Evolutionary conservation across 805 yeast species (phyloP), one percentile per base, ranked within the genome.

Genomic region (Pichia nakasei): DNA sequence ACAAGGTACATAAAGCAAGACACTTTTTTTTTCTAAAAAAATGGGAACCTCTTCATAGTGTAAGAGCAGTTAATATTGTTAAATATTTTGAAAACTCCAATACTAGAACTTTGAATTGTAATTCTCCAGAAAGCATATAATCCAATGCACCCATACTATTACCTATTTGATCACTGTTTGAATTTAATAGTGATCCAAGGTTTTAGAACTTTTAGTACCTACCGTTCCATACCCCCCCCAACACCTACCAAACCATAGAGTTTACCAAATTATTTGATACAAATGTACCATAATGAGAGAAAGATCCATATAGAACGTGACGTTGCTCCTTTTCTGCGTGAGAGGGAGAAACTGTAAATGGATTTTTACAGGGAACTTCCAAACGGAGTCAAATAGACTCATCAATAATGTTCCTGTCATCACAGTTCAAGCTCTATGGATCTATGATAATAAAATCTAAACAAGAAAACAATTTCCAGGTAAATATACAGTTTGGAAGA

Each of bases 101-200:
- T 24, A 24, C 27, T 24, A 8, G 27, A 24, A 24, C 27, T 24
- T 24, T 11, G 9, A 24, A 8, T 24, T n/a, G n/a, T n/a, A n/a
- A n/a, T n/a, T n/a, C n/a, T 26, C 21, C 7, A 8, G 18, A 19
- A 24, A 11, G 27, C 7, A 24, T 24, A 18, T 29, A 9, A 26
- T n/a, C 37, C 38, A 37, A 19, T 39, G 47, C 47, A 44, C 26
- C 47, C 44, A 44, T 40, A 31, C 44, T 44, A 35, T n/a, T 18
- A n/a, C 39, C 24, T 39, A 18, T 22, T 39, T 18, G 37, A 39
- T 31, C 9, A 29, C 15, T 13, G 3, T 7, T 29, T 13, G 15
- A 29, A 1, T 4, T 9, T 29, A 13, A 18, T 29, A 15, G 15
- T 29, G 9, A 29, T 37, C 38, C 46, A 43, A 43, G 39, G 46